Base-by-base conservation (phyloP, 1,284 basidiomycete genomes). In the Anthracocystis setariae region DNA sequence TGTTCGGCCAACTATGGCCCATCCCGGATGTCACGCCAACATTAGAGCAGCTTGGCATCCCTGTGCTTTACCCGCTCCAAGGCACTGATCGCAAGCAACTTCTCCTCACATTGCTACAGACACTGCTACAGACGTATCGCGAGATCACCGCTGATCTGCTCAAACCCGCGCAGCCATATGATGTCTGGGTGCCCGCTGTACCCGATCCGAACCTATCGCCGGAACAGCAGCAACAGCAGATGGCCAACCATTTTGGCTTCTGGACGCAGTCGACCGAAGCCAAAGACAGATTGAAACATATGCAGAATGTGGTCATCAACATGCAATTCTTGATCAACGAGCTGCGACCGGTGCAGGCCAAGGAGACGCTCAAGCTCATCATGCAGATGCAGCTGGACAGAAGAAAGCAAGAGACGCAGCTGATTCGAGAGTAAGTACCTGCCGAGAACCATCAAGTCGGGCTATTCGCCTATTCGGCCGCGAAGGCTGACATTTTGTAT, bases 271-370 rank as follows among this genome's bases (percentile, higher is more conserved):
- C 60, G 1, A 74, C 69, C n/a, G 69, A 62, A 24, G 65, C 77
- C 8, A 69, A 75, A 38, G 80, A 82, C 37, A 53, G 71, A 21
- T 52, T 77, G 9, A 71, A 75, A 29, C 75, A 80, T 33, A 74
- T 82, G 48, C 74, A 81, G 51, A 78, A 71, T 21, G 63, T 75
- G 17, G 78, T 77, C 40, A 73, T 81, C 61, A 82, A 82, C 42
- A 78, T 81, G 60, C 79, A 79, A 52, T 77, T 76, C 54, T 33
- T 79, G 18, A 56, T 80, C 64, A 82, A 82, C 70, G 69, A 78
- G 62, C 57, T 78, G 39, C 56, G 80, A 24, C 79, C 80, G 15
- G 59, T 74, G n/a, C 78, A 81, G 47, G 73, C 76, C 2, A 71
- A 69, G 24, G 76, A 77, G 40, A 68, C 73, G 48, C 72, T 80